Evolutionary conservation across 768 basidiomycete genomes (phyloP).

Genomic region (Ramaria sp.): DNA sequence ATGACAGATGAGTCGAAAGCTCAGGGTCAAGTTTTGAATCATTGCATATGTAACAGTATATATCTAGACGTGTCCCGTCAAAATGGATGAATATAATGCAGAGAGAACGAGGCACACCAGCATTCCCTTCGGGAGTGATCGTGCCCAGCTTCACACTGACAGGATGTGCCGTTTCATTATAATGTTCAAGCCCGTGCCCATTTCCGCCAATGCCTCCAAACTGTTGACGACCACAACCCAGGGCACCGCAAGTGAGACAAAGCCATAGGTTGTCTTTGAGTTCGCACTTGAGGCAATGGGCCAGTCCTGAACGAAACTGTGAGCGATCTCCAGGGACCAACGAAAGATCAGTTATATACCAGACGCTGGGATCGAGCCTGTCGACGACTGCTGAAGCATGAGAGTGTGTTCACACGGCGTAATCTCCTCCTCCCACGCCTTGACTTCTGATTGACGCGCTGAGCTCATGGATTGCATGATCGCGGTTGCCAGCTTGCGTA

Average conservation of each 20-base stretch:
- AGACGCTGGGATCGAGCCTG: constrained; percentile 39
- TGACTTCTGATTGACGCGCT: constrained; percentile 86
- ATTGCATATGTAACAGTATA: constrained; percentile 89
- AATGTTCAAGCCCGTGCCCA: constrained; percentile 82
- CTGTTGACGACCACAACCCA: constrained; percentile 84
- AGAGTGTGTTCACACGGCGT: constrained; percentile 73
- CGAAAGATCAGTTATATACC: constrained; percentile 29
- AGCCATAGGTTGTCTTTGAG: constrained; percentile 92
- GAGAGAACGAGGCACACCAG: constrained; percentile 41
- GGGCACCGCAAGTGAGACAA: constrained; percentile 80
- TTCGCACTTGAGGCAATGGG: constrained; percentile 75
- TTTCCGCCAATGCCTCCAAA: constrained; percentile 78
- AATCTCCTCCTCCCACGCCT: constrained; percentile 98
- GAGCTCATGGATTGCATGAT: constrained; percentile 80
- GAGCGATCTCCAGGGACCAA: background rate
- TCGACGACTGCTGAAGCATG: constrained; percentile 37
- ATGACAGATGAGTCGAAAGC: constrained; percentile 57
- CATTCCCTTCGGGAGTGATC: constrained; percentile 88
- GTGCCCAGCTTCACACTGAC: constrained; percentile 92
- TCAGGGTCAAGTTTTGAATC: constrained; percentile 75
- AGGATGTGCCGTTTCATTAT: constrained; percentile 55
- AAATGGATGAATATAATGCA: background rate
- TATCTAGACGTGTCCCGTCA: constrained; percentile 37
- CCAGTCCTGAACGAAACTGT: constrained; percentile 41
- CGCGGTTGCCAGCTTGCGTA: constrained; percentile 46